Conservation (phyloP, 2,329 filamentous ascomycete species). For the Ophiostoma novo-ulmi region DNA sequence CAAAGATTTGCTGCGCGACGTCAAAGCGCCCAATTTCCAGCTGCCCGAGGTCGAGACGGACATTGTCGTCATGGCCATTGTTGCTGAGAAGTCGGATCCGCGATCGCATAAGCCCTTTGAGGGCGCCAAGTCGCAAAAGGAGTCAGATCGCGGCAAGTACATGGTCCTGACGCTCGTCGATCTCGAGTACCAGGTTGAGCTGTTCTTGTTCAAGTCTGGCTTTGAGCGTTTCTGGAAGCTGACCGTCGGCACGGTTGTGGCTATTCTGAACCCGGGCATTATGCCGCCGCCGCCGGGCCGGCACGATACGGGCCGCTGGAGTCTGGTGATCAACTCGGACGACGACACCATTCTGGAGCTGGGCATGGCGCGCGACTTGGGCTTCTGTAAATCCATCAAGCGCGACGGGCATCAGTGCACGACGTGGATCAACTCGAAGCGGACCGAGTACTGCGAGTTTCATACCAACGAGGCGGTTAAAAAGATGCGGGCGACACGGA, state of each 20-base stretch:
- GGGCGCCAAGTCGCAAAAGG: slow-evolving; percentile 33
- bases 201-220: slow-evolving; percentile 86
- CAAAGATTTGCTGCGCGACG: slow-evolving; percentile 71
- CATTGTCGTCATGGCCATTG: slow-evolving; percentile 80
- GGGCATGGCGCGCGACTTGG: slow-evolving; percentile 76
- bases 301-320: slow-evolving; percentile 76
- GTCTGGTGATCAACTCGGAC: slow-evolving; percentile 75
- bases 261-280: slow-evolving; percentile 84
- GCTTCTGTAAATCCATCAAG: slow-evolving; percentile 78
- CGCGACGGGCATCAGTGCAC: slow-evolving; percentile 78
- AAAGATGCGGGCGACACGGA: slow-evolving; percentile 59
- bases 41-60: slow-evolving; percentile 80
- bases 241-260: slow-evolving; percentile 83
- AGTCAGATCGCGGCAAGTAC: slow-evolving; percentile 67
- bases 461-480: slow-evolving; percentile 79
- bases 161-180: slow-evolving; percentile 89
- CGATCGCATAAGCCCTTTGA: slow-evolving; percentile 48
- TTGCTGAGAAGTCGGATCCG: slow-evolving; percentile 84
- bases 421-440: slow-evolving; percentile 79
- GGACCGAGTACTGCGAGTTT: slow-evolving; percentile 88
- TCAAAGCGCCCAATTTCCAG: slow-evolving; percentile 78
- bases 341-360: slow-evolving; percentile 88
- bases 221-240: slow-evolving; percentile 94
- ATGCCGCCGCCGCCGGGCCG: slow-evolving; percentile 77
- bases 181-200: slow-evolving; percentile 81